These are phyloP conservation scores for Kuraishia capsulata DNA, from an alignment of 805 yeast species.

Conservation along the genomic window DNA sequence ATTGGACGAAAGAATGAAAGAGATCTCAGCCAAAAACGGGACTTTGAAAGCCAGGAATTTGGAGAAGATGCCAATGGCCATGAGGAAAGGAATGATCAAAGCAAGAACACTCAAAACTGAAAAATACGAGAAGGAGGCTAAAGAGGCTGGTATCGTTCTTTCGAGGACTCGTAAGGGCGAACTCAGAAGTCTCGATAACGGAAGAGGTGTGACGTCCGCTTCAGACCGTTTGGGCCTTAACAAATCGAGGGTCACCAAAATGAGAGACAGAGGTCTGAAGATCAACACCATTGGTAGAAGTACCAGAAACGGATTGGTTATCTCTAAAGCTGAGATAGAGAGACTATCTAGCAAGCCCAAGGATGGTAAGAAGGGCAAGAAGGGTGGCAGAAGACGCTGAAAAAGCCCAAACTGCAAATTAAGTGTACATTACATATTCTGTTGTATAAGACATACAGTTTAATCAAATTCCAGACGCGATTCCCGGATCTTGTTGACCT, in stretches of 20 bases:
- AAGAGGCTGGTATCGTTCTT: constrained; percentile 83
- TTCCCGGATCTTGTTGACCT: constrained; percentile 46
- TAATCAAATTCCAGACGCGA: constrained; percentile 25
- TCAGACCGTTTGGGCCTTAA: constrained; percentile 43
- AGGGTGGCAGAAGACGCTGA: background rate
- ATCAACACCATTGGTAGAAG: constrained; percentile 68
- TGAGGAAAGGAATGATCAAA: constrained; percentile 76
- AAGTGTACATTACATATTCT: background rate
- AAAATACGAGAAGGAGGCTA: constrained; percentile 67
- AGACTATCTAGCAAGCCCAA: constrained; percentile 23
- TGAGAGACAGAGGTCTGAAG: constrained; percentile 71
- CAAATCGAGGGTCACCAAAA: constrained; percentile 25
- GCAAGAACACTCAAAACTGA: constrained; percentile 42
- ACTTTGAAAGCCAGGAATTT: constrained; percentile 20
- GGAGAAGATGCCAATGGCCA: constrained; percentile 82
- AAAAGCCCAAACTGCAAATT: background rate
- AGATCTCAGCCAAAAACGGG: constrained; percentile 34
- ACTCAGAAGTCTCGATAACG: constrained; percentile 45
- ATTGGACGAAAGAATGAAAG: constrained; percentile 45
- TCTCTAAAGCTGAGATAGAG: constrained; percentile 60
- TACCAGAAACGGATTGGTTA: constrained; percentile 70
- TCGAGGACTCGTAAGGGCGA: constrained; percentile 64
- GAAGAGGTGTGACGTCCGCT: constrained; percentile 41
- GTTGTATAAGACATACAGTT: background rate
- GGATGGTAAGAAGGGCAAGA: constrained; percentile 3